Evolutionary conservation across 148 eudicot genomes (phyloP).

Genomic region (Dianthus caryophyllus): DNA sequence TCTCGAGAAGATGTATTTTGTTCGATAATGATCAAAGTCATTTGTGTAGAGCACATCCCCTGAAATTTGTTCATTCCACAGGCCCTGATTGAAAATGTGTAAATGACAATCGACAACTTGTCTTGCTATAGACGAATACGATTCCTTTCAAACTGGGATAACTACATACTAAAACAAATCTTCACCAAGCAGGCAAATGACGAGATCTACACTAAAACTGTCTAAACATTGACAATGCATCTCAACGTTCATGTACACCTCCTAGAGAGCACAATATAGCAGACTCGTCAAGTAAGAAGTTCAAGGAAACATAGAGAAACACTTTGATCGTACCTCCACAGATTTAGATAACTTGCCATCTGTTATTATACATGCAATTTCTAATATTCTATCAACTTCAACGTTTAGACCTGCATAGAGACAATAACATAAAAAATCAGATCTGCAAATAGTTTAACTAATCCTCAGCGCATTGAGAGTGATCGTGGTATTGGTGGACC

Average conservation of each 20-base stretch:
- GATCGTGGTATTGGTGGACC: slow-evolving; percentile 2
- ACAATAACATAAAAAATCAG: slow-evolving; percentile 10
- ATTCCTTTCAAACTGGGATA: background rate
- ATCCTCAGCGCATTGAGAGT: background rate
- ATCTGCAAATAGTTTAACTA: background rate
- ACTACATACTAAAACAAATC: background rate
- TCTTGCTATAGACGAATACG: background rate
- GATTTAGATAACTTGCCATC: slow-evolving; percentile 74
- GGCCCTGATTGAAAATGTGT: background rate
- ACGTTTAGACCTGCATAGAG: slow-evolving; percentile 61
- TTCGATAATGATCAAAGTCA: background rate
- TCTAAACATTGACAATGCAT: background rate
- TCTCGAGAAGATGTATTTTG: background rate
- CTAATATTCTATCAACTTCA: slow-evolving; percentile 83
- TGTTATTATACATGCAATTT: slow-evolving; percentile 87
- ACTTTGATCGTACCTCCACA: slow-evolving; percentile 58
- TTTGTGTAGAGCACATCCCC: background rate
- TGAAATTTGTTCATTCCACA: background rate
- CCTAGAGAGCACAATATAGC: too few relatives aligned
- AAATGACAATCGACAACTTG: background rate
- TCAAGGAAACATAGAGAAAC: slow-evolving; percentile 3
- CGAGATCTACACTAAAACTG: background rate
- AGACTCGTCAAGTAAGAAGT: too few relatives aligned
- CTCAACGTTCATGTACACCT: background rate
- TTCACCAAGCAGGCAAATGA: background rate